phyloP scores from a whole-genome alignment of 2,329 filamentous ascomycete species.

The Aotearoamyces nothofagi region DNA sequence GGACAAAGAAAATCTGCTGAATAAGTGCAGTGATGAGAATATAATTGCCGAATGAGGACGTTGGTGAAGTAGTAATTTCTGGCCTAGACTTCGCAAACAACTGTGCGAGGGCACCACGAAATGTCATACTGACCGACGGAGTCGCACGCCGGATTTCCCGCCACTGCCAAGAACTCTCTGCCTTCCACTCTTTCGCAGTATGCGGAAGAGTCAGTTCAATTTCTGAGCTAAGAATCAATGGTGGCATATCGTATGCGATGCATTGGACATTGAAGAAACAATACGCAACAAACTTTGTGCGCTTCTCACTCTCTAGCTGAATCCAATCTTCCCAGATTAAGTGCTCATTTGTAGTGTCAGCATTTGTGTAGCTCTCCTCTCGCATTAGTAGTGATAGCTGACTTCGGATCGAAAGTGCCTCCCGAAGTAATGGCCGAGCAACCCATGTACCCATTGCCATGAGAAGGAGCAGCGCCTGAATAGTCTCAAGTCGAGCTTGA shows the following conservation, averaged over 20 bases:
- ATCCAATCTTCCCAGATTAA: conserved; percentile 51
- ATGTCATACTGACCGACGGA: conserved; percentile 32
- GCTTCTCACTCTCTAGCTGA: conserved; percentile 36
- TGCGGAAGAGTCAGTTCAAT: conserved; percentile 39
- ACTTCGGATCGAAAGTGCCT: conserved; percentile 43
- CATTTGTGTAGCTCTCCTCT: conserved; percentile 34
- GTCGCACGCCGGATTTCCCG: conserved; percentile 38
- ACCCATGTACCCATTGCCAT: conserved; percentile 47
- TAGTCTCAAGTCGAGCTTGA: conserved; percentile 35
- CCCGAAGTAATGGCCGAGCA: conserved; percentile 41
- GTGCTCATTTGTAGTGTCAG: conserved; percentile 30
- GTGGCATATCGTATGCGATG: conserved; percentile 45
- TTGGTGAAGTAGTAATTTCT: conserved; percentile 22
- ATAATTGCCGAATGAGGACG: conserved; percentile 52
- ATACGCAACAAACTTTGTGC: conserved; percentile 44
- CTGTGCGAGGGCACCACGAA: conserved; percentile 40
- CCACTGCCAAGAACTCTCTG: conserved; percentile 43
- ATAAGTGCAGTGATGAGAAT: conserved; percentile 57
- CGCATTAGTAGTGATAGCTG: conserved; percentile 39
- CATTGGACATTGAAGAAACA: conserved; percentile 49
- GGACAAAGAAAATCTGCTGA: conserved; percentile 56
- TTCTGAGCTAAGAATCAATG: conserved; percentile 40
- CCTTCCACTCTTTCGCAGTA: conserved; percentile 39
- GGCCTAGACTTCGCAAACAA: conserved; percentile 31
- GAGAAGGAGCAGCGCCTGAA: conserved; percentile 45